Evolutionary conservation across 441 rosid genomes (phyloP).

Genomic region (Syzygium syzygioides): DNA sequence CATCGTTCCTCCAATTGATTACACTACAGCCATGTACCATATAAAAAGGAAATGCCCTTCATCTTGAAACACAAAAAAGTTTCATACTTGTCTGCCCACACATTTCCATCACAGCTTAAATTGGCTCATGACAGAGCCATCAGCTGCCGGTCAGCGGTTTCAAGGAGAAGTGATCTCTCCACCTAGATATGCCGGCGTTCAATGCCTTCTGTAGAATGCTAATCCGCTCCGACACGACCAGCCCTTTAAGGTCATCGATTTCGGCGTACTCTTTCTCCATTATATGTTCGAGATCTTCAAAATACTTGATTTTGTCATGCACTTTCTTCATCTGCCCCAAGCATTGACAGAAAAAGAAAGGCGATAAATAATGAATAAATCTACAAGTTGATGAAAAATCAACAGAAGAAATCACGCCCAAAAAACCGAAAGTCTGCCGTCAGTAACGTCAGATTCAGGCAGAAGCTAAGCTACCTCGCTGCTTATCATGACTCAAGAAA

Average conservation of each 20-base stretch:
- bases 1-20: neutral
- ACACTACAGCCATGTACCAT: neutral
- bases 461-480: neutral
- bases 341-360: neutral
- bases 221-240: conserved; percentile 47
- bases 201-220: conserved; percentile 41
- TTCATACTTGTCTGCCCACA: neutral
- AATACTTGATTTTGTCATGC: conserved; percentile 53
- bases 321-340: conserved; percentile 55
- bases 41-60: neutral
- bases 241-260: conserved; percentile 46
- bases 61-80: neutral
- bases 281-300: conserved; percentile 59
- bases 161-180: conserved; percentile 40
- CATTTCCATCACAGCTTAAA: neutral
- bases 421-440: neutral
- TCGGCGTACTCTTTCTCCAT: conserved; percentile 70
- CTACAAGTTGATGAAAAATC: neutral
- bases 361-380: neutral
- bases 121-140: neutral
- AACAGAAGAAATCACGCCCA: neutral
- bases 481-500: neutral
- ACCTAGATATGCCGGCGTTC: conserved; percentile 44
- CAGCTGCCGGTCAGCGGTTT: conserved; percentile 17
- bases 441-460: neutral